Evolutionary conservation across 345 rosid species (phyloP).

Genomic region (Fremontodendron californicum): DNA sequence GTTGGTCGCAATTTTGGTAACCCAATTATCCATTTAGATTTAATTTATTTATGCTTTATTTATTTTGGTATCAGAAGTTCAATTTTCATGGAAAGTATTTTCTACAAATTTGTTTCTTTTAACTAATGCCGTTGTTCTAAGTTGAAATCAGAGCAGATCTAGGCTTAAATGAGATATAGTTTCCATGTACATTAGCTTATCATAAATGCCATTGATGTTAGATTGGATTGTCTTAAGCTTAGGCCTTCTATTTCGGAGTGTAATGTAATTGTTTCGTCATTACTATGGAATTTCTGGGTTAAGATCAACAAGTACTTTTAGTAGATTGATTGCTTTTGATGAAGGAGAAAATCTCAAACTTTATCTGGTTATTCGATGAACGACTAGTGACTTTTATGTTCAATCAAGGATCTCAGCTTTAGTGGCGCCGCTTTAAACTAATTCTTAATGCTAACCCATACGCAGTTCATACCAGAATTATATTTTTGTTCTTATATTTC

Average conservation of each 20-base stretch:
- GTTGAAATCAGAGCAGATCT: neutral
- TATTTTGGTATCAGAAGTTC: neutral
- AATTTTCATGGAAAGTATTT: neutral
- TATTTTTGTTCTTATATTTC: neutral
- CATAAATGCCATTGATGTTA: neutral
- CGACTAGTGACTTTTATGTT: neutral
- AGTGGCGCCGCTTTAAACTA: neutral
- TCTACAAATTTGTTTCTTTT: neutral
- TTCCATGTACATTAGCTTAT: neutral
- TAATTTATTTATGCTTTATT: conserved; percentile 6
- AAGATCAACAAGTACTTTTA: neutral
- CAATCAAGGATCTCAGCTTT: neutral
- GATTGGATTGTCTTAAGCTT: neutral
- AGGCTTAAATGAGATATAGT: neutral
- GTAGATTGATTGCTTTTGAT: neutral
- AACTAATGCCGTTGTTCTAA: neutral
- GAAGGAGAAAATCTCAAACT: neutral
- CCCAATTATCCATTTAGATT: conserved; percentile 10
- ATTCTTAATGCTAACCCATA: neutral
- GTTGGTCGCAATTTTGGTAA: conserved; percentile 98
- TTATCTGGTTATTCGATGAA: neutral
- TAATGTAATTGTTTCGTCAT: neutral
- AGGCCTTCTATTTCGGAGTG: neutral
- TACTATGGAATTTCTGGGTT: neutral
- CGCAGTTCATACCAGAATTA: neutral